phyloP scores from a whole-genome alignment of 106 monocot genomes.

The Allium fistulosum region DNA sequence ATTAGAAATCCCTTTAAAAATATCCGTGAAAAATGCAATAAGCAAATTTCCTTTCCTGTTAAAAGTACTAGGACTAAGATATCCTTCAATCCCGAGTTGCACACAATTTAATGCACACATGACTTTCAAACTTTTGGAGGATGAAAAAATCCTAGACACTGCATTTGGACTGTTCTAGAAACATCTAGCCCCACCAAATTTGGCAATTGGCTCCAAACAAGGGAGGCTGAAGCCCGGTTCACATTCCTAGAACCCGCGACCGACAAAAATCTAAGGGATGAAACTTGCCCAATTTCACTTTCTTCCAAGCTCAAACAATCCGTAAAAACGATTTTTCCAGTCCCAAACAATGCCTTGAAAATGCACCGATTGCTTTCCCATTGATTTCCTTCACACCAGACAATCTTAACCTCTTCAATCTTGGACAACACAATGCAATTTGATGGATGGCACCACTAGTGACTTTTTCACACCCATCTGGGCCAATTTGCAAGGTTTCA shows the following conservation, averaged over 20 bases:
- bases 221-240: constrained; percentile 10
- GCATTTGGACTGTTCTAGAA: constrained; percentile 65
- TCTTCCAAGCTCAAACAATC: constrained; percentile 14
- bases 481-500: constrained; percentile 14
- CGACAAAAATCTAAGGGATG: constrained; percentile 12
- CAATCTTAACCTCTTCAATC: constrained; percentile 5
- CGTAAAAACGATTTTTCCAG: constrained; percentile 10
- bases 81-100: constrained; percentile 39
- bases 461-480: constrained; percentile 10
- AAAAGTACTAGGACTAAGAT: constrained; percentile 22
- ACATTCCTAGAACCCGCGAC: constrained; percentile 9
- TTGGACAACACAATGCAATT: constrained; percentile 12
- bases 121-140: constrained; percentile 64
- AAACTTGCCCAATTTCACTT: constrained; percentile 8
- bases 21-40: constrained; percentile 49
- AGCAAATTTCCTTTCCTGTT: constrained; percentile 52
- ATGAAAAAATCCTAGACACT: constrained; percentile 35
- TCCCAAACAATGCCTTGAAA: constrained; percentile 9
- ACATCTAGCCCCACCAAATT: constrained; percentile 53
- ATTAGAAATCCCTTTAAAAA: constrained; percentile 41
- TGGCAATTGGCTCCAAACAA: constrained; percentile 14
- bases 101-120: constrained; percentile 64
- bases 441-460: constrained; percentile 8
- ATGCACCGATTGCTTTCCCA: constrained; percentile 7
- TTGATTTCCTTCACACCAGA: constrained; percentile 13